A percentile compares a stretch with the other conserved stretches of the same genome.
Evolutionary conservation across 129 eudicot species (phyloP).

Genomic region (Lactuca saligna): DNA sequence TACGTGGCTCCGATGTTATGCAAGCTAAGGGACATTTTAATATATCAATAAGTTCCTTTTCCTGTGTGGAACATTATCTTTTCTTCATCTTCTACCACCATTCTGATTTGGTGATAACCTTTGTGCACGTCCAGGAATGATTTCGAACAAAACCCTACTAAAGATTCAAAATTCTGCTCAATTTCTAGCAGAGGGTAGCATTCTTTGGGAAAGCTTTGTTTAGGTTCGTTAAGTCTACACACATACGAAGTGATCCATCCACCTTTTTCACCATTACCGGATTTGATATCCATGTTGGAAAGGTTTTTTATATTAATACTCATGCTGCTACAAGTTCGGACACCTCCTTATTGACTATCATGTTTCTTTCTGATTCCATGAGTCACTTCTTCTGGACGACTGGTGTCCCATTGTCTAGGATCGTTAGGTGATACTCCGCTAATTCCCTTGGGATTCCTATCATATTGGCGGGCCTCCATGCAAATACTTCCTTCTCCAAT

Average conservation of each 20-base stretch:
- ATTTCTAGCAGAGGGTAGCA: background rate
- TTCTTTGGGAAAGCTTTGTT: background rate
- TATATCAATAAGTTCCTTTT: background rate
- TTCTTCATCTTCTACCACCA: background rate
- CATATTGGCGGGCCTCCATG: too few species aligned
- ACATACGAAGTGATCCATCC: background rate
- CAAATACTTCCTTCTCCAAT: too few species aligned
- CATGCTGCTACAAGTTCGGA: too few species aligned
- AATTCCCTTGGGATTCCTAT: too few species aligned
- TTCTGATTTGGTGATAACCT: background rate
- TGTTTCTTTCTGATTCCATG: too few species aligned
- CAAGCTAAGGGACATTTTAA: background rate
- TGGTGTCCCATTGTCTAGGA: too few species aligned
- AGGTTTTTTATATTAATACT: too few species aligned
- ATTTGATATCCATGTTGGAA: too few species aligned
- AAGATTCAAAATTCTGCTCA: background rate
- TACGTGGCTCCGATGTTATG: background rate
- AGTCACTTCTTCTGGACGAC: too few species aligned
- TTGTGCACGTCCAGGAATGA: background rate
- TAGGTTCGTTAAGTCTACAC: background rate
- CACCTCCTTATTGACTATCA: too few species aligned
- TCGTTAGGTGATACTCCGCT: too few species aligned
- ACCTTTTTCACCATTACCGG: too few species aligned
- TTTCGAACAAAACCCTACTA: background rate
- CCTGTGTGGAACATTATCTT: background rate